Base-by-base conservation (phyloP, 495 filamentous ascomycete genomes). In the Aspergillus wentii region DNA sequence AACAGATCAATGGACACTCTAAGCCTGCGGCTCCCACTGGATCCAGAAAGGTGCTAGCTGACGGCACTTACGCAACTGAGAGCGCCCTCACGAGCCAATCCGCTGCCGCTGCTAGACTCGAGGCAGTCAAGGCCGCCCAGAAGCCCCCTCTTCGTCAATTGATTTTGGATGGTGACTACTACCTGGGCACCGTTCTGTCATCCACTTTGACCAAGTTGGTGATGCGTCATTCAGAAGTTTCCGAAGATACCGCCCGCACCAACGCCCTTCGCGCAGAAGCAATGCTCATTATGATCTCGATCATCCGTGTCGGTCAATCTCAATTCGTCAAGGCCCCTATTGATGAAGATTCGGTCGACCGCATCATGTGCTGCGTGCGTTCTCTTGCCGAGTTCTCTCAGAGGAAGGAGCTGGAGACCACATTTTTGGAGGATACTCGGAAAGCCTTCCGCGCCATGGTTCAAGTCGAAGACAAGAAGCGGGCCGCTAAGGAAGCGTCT, bases 241-340 rank as follows among this genome's bases (percentile, higher is more conserved):
- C 90, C 13, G 71, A 85, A 16, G 92, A 97, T 49, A 62, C 68
- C 17, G 84, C 86, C 20, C 84, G 94, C 14, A 97, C 90, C 10
- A 97, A 97, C 53, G 90, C 91, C 22, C 76, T 99, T 3, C 83
- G 87, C 17, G 92, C 92, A 3, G 94, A 99, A 64, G 94, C 94
- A 19, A 99, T 97, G 94, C 74, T 97, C 29, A 97, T 97, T 57
- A 95, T 98, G 89, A 95, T 97, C 47, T 95, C 90, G 14, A 92
- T 99, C 52, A 86, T 96, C 46, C 88, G 94, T 43, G 94, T 94
- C 41, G 94, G 94, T 9, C 94, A 99, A 64, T 95, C 89, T 6
- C 86, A 92, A 49, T 99, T 99, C 41, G 94, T 94, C 54, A 96
- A 96, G 66, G 85, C 86, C 5, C 86, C 88, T 3, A 96, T 99